Evolutionary conservation across 1,284 basidiomycete genomes (phyloP).

Genomic region (Ceratobasidium theobromae): DNA sequence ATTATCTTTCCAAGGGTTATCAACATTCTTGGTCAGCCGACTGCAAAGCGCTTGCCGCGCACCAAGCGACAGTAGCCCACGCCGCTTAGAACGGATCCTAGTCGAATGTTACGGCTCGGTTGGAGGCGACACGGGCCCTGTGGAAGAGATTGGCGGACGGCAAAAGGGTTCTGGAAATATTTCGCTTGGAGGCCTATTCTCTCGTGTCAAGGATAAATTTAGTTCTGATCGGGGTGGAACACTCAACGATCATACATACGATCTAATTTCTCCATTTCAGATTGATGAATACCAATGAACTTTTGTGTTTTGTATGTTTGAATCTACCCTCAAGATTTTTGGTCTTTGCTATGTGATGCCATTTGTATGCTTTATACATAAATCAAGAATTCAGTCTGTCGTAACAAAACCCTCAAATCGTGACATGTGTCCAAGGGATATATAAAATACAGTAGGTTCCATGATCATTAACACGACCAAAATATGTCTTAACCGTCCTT

Average conservation of each 20-base stretch:
- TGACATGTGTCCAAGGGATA: background rate
- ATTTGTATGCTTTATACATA: slow-evolving; percentile 27
- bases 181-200: slow-evolving; percentile 18
- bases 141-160: slow-evolving; percentile 24
- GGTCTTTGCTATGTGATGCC: background rate
- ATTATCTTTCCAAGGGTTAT: slow-evolving; percentile 15
- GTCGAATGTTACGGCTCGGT: slow-evolving; percentile 27
- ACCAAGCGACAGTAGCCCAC: slow-evolving; percentile 7
- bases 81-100: slow-evolving; percentile 11
- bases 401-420: background rate
- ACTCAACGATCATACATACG: slow-evolving; percentile 20
- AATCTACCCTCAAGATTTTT: background rate
- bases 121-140: background rate
- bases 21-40: slow-evolving; percentile 5
- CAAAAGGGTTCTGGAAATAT: slow-evolving; percentile 26
- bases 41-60: background rate
- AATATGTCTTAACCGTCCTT: slow-evolving; percentile 9
- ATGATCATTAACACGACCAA: background rate
- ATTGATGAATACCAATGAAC: slow-evolving; percentile 12
- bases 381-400: background rate
- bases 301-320: background rate
- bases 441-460: slow-evolving; percentile 24
- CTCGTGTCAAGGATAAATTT: slow-evolving; percentile 18
- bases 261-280: slow-evolving; percentile 25
- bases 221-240: slow-evolving; percentile 12